These are phyloP conservation scores for Aristolochia fimbriata DNA, from an alignment of 164 flowering plant genomes.

Conservation along the genomic window DNA sequence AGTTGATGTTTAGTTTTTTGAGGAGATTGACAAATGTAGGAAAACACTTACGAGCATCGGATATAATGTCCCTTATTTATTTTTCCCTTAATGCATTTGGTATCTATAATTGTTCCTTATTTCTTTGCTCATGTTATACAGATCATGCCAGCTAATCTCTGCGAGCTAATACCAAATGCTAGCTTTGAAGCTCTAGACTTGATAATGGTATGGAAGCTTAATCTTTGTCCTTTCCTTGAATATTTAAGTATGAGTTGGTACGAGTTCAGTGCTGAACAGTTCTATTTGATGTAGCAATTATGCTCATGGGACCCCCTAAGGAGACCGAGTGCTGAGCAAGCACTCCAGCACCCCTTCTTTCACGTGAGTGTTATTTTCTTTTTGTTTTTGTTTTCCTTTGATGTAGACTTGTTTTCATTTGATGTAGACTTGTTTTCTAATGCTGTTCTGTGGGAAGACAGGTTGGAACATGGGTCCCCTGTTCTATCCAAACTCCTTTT, in stretches of 20 bases:
- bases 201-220: constrained; percentile 39
- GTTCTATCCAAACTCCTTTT: constrained; percentile 41
- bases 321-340: constrained; percentile 74
- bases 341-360: constrained; percentile 76
- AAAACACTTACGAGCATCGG: no score
- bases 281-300: constrained; percentile 31
- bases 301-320: constrained; percentile 74
- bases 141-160: constrained; percentile 51
- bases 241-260: neutral
- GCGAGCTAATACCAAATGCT: constrained; percentile 62
- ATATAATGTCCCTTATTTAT: no score
- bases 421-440: constrained; percentile 6
- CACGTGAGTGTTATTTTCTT: constrained; percentile 29
- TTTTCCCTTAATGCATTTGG: no score
- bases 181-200: constrained; percentile 69
- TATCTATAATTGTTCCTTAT: neutral
- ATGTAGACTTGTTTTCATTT: constrained; percentile 2
- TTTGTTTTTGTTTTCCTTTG: constrained; percentile 8
- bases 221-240: neutral
- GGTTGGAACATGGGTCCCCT: constrained; percentile 44
- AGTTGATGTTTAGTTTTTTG: no score
- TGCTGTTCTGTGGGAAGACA: constrained; percentile 12
- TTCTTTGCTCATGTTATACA: constrained; percentile 9
- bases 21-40: no score
- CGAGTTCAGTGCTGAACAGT: neutral